Evolutionary conservation across 306 rosid genomes (phyloP).

Genomic region (Vicia sativa): DNA sequence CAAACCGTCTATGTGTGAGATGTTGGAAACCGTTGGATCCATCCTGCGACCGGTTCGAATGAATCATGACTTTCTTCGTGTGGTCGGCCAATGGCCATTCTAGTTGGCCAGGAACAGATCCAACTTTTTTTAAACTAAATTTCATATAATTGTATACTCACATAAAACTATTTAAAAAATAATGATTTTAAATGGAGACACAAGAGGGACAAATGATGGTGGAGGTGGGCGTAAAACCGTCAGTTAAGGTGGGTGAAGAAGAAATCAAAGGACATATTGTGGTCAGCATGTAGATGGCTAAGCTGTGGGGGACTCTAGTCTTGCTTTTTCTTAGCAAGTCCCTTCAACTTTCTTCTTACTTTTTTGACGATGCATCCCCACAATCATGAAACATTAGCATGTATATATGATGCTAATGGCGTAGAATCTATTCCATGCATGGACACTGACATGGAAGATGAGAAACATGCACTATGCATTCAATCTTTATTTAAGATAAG

Average conservation of each 20-base stretch:
- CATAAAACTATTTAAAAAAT: neutral
- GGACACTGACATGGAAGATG: neutral
- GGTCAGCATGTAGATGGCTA: slow-evolving; percentile 25
- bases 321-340: slow-evolving; percentile 7
- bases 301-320: slow-evolving; percentile 31
- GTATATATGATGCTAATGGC: neutral
- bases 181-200: slow-evolving; percentile 6
- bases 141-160: neutral
- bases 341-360: neutral
- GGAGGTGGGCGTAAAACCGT: slow-evolving; percentile 26
- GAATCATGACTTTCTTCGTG: too few relatives aligned
- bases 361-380: neutral
- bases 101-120: too few relatives aligned
- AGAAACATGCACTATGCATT: neutral
- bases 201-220: slow-evolving; percentile 25
- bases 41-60: too few relatives aligned
- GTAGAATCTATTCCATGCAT: neutral
- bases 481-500: neutral
- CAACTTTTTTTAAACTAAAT: neutral
- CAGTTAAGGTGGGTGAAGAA: slow-evolving; percentile 30
- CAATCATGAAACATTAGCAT: neutral
- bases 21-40: too few relatives aligned
- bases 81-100: too few relatives aligned
- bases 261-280: neutral
- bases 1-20: too few relatives aligned